Base-by-base conservation (phyloP, 75 land plant species). In the Pinus taeda region DNA sequence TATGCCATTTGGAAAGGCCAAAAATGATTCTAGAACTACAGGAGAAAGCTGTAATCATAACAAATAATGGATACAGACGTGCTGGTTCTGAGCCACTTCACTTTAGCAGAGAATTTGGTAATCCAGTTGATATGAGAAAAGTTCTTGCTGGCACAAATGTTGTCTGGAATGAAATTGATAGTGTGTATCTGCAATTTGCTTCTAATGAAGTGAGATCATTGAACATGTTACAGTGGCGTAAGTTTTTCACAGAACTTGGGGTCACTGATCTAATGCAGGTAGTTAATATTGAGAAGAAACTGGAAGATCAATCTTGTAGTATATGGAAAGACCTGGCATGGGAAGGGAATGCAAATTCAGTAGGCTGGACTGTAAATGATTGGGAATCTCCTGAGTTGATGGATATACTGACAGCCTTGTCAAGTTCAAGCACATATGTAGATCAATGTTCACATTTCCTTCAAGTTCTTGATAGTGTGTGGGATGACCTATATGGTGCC, bases 351-450 rank as follows among this genome's bases (percentile, higher is more conserved):
- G 36, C 60, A 1, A n/a, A 74, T 29, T 76, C 76, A 33, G 66
- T 49, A 14, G 80, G 59, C 15, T 75, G 76, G 53, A 39, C 81
- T 77, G 83, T 76, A 20, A 74, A 80, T 37, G 94, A 96, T 81
- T 96, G 97, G 97, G 96, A 90, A 81, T 91, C 88, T 29, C 83
- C 82, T 55, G 99, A 96, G 71, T 75, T 90, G 69, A 70, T 77
- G 13, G 69, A 82, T 36, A 72, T 93, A 12, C 74, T 96, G 15
- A 79, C 85, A 30, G 24, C 70, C 13, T 65, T 90, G 60, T 85
- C 90, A 62, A 62, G 26, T 21, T 63, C 21, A 26, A 60, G 37
- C 63, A 82, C 77, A 58, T 37, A 75, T 45, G 30, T 62, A 33
- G 80, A 84, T 33, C 82, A 79, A 5, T 85, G 82, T 37, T 81